These are phyloP conservation scores for Globisporangium radiosum DNA, from an alignment of 352 stramenopile genomes.

Conservation along the genomic window DNA sequence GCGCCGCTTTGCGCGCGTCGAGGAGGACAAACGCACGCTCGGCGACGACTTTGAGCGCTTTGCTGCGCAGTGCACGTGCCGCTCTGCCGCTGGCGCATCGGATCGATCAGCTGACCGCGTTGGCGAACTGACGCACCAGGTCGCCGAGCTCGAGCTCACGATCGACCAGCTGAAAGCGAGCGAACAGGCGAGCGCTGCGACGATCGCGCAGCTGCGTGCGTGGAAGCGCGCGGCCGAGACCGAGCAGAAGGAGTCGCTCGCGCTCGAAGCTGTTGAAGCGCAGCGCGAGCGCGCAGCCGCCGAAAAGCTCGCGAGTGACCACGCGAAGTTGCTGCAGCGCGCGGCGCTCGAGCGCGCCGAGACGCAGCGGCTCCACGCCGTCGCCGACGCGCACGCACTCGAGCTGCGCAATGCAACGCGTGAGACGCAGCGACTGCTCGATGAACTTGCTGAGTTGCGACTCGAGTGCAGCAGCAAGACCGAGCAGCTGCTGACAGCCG, in stretches of 20 bases:
- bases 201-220: conserved; percentile 34
- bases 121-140: conserved; percentile 22
- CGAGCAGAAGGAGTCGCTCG: conserved; percentile 34
- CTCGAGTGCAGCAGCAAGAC: conserved; percentile 42
- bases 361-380: conserved; percentile 10
- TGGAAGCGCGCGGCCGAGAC: conserved; percentile 39
- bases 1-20: conserved; percentile 45
- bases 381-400: conserved; percentile 2
- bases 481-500: conserved; percentile 52
- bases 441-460: conserved; percentile 27
- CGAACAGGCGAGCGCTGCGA: conserved; percentile 27
- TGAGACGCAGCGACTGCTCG: conserved; percentile 33
- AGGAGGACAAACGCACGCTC: conserved; percentile 64
- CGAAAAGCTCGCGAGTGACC: conserved; percentile 40
- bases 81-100: conserved; percentile 8
- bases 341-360: conserved; percentile 25
- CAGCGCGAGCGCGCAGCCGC: conserved; percentile 34
- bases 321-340: conserved; percentile 15
- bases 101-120: conserved; percentile 11
- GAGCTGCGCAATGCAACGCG: conserved; percentile 25
- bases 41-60: conserved; percentile 50
- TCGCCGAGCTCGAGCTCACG: conserved; percentile 24
- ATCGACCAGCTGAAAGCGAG: conserved; percentile 29
- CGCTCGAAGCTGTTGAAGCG: conserved; percentile 27
- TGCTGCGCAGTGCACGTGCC: conserved; percentile 33